Evolutionary conservation across 805 yeast species (phyloP).

Genomic region (Candida boleticola): DNA sequence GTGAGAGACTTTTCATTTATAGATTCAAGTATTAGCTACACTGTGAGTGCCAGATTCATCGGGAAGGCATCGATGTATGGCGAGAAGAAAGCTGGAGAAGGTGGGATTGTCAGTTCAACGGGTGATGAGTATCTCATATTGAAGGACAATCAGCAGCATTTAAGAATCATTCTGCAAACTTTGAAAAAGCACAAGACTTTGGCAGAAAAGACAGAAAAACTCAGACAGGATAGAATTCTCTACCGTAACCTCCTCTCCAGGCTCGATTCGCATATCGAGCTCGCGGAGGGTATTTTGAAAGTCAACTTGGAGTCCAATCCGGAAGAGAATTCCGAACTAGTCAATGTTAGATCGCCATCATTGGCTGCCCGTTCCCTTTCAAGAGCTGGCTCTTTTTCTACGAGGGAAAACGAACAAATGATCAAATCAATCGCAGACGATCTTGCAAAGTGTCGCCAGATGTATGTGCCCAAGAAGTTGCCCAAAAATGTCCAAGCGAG

Average conservation of each 20-base stretch:
- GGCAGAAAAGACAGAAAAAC: conserved; percentile 14
- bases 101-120: conserved; percentile 25
- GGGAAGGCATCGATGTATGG: conserved; percentile 35
- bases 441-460: conserved; percentile 19
- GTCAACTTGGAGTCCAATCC: not conserved
- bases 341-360: too few relatives aligned
- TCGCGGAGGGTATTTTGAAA: not conserved
- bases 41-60: conserved; percentile 35
- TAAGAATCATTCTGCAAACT: conserved; percentile 27
- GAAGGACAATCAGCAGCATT: conserved; percentile 23
- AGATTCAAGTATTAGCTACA: conserved; percentile 28
- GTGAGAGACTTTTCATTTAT: conserved; percentile 28
- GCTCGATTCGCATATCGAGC: conserved; percentile 23
- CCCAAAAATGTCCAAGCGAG: too few relatives aligned
- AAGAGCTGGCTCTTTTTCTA: too few relatives aligned
- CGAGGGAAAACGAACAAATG: too few relatives aligned
- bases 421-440: conserved; percentile 2
- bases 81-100: conserved; percentile 5
- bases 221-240: conserved; percentile 18
- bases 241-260: conserved; percentile 23
- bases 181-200: conserved; percentile 9
- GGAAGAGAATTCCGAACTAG: too few relatives aligned
- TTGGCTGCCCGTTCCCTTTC: too few relatives aligned
- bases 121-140: conserved; percentile 42
- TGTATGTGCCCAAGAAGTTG: conserved; percentile 17